Base-by-base conservation (phyloP, 768 basidiomycete species). In the Polyporus arcularius region DNA sequence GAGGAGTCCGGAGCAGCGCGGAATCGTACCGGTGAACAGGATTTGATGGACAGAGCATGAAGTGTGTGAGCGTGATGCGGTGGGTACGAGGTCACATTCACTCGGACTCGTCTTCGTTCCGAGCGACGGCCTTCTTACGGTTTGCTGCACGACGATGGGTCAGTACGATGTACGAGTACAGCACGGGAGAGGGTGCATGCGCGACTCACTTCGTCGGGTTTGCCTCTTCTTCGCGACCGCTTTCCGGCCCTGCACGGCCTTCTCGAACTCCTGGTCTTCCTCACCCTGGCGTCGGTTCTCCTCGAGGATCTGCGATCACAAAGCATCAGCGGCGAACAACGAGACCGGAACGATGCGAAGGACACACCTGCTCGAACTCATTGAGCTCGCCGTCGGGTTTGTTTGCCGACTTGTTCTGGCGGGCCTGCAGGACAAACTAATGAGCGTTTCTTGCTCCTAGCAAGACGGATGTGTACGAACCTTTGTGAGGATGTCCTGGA, bases 331-430 rank as follows among this genome's bases (percentile, higher is more conserved):
- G 14, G 45, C 35, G 11, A 15, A 38, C 50, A 4, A 15, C 11
- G 28, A 41, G 21, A 3, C 21, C 41, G 14, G 14, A 41, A 21
- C 21, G 5, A 47, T 11, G 3, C 1, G 5, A 26, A 5, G 12
- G 8, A 70, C 78, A 32, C 62, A 92, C 95, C 70, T 81, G 80
- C 73, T 98, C 95, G 69, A 99, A 99, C 75, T 99, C 96, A 64
- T 96, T 90, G 49, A 98, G 76, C 68, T 98, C 96, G 0, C 89
- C 83, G 65, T 97, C 96, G 3, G 94, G 92, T 73, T 97, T 98
- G 71, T 89, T 92, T 64, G 90, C 85, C 38, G 88, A 89, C 75
- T 97, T 98, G 76, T 96, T 96, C 35, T 85, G 76, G n/a, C 94
- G 84, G 39, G 94, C 92, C 88, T 91, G 60, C 9, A 43, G 14